These are phyloP conservation scores for Cladosporium oxysporum DNA, from an alignment of 2,329 filamentous ascomycete species.

Conservation along the genomic window DNA sequence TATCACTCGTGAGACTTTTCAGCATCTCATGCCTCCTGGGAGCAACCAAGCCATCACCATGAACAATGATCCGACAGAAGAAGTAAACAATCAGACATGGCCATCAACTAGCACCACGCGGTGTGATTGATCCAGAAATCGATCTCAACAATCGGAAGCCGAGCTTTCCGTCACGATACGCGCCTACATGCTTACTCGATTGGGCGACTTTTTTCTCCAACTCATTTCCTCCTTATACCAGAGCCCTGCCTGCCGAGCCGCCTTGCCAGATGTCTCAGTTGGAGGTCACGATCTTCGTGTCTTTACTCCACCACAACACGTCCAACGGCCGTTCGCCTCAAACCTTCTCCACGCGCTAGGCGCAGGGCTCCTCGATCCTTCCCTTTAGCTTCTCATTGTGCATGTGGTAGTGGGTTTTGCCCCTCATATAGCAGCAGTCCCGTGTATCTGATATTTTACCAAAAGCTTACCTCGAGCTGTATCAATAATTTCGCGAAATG, in stretches of 20 bases:
- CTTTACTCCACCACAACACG: constrained; percentile 6
- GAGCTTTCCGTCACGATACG: background rate
- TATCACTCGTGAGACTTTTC: background rate
- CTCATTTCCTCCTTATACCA: constrained; percentile 18
- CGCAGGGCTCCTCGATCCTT: background rate
- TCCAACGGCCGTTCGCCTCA: background rate
- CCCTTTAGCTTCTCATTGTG: background rate
- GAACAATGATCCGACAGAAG: background rate
- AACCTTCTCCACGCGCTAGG: constrained; percentile 15
- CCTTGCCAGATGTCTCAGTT: constrained; percentile 1
- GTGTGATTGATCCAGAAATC: background rate
- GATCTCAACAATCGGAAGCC: background rate
- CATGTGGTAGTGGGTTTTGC: background rate
- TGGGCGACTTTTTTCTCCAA: background rate
- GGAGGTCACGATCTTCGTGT: constrained; percentile 13
- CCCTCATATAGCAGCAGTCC: background rate
- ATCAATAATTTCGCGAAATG: background rate
- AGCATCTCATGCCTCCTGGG: background rate
- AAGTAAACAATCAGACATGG: background rate
- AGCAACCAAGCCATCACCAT: background rate
- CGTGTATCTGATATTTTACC: background rate
- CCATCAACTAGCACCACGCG: background rate
- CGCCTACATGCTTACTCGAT: background rate
- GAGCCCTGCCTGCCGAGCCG: background rate
- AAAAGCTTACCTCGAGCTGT: background rate